Evolutionary conservation across 139 green algal species (phyloP).

Genomic region (Chlorella sp.): DNA sequence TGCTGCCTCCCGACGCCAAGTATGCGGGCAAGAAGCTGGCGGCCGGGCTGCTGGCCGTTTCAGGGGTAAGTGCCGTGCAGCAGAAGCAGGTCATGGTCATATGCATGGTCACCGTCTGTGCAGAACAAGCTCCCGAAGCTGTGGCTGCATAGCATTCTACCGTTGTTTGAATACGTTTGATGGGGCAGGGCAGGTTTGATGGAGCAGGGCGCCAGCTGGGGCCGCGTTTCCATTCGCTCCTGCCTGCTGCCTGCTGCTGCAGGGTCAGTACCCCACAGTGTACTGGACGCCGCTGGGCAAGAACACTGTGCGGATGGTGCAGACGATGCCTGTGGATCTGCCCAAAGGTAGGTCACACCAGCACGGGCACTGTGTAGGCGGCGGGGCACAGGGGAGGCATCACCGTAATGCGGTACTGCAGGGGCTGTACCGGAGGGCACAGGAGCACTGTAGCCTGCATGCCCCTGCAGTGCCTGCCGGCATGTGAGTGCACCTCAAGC

Average conservation of each 20-base stretch:
- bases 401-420: no score
- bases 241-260: background rate
- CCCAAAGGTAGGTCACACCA: background rate
- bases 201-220: no score
- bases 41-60: conserved; percentile 43
- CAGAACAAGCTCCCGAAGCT: no score
- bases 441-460: background rate
- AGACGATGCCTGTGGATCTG: background rate
- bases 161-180: background rate
- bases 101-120: no score
- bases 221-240: background rate
- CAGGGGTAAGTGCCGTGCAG: conserved; percentile 13
- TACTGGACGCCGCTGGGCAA: conserved; percentile 50
- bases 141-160: no score
- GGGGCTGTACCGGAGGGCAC: no score
- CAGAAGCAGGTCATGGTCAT: background rate
- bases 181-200: no score
- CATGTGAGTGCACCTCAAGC: background rate
- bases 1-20: conserved; percentile 32
- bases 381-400: no score
- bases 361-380: no score
- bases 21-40: conserved; percentile 42
- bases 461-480: background rate
- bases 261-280: conserved; percentile 35
- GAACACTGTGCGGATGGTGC: conserved; percentile 44